phyloP scores from a whole-genome alignment of 495 filamentous ascomycete species.

The Platismatia glauca region DNA sequence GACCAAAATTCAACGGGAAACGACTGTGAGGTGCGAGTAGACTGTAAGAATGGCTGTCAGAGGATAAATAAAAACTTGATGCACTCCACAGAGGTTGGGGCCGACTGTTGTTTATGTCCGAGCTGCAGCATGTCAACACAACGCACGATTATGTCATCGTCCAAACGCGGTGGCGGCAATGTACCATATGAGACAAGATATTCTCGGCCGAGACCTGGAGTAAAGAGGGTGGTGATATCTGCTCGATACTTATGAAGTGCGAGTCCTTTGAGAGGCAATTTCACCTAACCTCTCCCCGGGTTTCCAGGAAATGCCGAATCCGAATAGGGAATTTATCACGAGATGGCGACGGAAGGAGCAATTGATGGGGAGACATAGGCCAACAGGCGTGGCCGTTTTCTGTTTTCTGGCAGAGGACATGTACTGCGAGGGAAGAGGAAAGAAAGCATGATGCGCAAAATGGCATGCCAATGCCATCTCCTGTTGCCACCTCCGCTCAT shows the following conservation, averaged over 20 bases:
- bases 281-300: background rate
- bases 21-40: background rate
- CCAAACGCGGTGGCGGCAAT: background rate
- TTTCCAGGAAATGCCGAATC: background rate
- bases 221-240: background rate
- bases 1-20: background rate
- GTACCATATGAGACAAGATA: background rate
- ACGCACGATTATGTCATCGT: background rate
- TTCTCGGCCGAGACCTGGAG: background rate
- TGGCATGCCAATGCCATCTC: background rate
- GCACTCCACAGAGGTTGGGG: background rate
- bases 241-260: background rate
- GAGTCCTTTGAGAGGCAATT: background rate
- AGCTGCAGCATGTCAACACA: background rate
- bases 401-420: too few relatives aligned
- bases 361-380: too few relatives aligned
- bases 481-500: background rate
- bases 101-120: background rate
- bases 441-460: background rate
- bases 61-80: too few relatives aligned
- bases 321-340: background rate
- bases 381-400: too few relatives aligned
- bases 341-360: background rate
- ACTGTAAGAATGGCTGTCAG: too few relatives aligned
- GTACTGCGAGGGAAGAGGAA: background rate